phyloP scores from a whole-genome alignment of 192 early-diverging fungal species.

The Mortierella antarctica region DNA sequence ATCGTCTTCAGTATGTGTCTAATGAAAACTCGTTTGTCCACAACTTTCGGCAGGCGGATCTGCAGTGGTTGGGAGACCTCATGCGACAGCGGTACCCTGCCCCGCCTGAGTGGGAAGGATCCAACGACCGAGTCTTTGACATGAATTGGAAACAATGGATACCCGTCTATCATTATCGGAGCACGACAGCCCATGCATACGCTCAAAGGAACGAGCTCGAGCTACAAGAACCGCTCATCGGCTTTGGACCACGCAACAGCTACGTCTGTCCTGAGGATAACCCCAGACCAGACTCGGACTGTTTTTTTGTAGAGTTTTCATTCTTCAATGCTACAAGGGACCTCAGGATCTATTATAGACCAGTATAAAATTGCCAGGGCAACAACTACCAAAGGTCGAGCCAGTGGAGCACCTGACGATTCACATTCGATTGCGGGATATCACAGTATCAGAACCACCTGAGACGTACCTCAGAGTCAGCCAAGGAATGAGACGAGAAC shows the following conservation, averaged over 20 bases:
- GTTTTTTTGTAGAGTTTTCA: conserved; percentile 29
- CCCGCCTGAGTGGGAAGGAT: background rate
- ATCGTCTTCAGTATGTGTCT: conserved; percentile 3
- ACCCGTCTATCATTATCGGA: background rate
- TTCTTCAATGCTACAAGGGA: conserved; percentile 21
- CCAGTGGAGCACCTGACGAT: conserved; percentile 10
- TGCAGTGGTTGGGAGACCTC: conserved; percentile 10
- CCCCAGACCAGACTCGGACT: background rate
- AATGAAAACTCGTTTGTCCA: conserved; percentile 3
- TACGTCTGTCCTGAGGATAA: conserved; percentile 8
- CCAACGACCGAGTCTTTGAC: background rate
- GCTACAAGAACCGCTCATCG: conserved; percentile 1
- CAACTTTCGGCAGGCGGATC: conserved; percentile 8
- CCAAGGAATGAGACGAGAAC: conserved; percentile 16
- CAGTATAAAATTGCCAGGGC: background rate
- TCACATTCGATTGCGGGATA: conserved; percentile 17
- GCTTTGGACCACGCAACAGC: conserved; percentile 13
- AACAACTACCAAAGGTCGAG: conserved; percentile 6
- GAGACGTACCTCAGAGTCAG: conserved; percentile 12
- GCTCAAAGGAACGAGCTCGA: background rate
- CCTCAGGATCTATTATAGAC: conserved; percentile 4
- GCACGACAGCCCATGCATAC: background rate
- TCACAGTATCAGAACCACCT: conserved; percentile 5
- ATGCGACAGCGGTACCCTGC: conserved; percentile 10
- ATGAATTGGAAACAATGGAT: background rate